These are phyloP conservation scores for Aspergillus homomorphus DNA, from an alignment of 495 filamentous ascomycete genomes.

Conservation along the genomic window DNA sequence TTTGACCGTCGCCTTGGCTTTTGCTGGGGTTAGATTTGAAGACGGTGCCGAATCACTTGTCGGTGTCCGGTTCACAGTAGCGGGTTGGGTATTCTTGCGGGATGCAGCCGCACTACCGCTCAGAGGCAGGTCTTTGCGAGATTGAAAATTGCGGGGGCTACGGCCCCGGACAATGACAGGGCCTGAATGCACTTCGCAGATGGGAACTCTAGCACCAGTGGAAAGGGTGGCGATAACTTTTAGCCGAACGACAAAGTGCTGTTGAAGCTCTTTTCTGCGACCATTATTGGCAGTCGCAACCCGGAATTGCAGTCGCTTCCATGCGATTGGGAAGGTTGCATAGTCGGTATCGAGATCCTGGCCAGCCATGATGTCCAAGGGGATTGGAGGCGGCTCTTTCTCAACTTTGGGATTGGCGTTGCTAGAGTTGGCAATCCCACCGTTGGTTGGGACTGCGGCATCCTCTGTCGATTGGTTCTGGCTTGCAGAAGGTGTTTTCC, in stretches of 20 bases:
- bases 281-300: conserved; percentile 85
- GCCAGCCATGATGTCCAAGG: conserved; percentile 68
- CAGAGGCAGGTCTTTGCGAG: conserved; percentile 71
- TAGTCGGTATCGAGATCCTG: conserved; percentile 76
- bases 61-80: conserved; percentile 43
- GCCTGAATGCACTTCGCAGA: conserved; percentile 69
- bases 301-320: conserved; percentile 90
- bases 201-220: conserved; percentile 62
- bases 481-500: conserved; percentile 77
- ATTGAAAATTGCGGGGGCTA: conserved; percentile 77
- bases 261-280: conserved; percentile 74
- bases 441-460: conserved; percentile 35
- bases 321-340: conserved; percentile 78
- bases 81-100: conserved; percentile 47
- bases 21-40: conserved; percentile 53
- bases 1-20: conserved; percentile 45
- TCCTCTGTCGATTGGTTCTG: conserved; percentile 50
- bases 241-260: conserved; percentile 75
- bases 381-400: conserved; percentile 64
- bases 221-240: conserved; percentile 70
- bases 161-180: conserved; percentile 76
- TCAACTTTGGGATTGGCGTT: conserved; percentile 57
- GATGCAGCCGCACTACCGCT: conserved; percentile 67
- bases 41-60: conserved; percentile 42
- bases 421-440: conserved; percentile 9